phyloP scores from a whole-genome alignment of 768 basidiomycete species.

The Boletus reticulatus region DNA sequence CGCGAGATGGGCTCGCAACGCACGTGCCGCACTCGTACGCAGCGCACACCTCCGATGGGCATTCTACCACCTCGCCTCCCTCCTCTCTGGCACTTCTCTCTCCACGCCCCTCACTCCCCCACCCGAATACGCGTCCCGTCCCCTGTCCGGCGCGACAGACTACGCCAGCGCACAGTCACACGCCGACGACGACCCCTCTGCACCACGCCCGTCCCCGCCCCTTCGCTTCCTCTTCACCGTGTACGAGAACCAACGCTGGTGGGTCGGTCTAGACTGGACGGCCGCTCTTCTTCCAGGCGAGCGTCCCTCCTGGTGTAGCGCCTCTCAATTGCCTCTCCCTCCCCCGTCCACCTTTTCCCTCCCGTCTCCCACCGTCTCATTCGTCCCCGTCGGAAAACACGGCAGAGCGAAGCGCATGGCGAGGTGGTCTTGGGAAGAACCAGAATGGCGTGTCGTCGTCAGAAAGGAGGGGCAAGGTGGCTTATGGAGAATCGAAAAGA shows the following conservation, averaged over 20 bases:
- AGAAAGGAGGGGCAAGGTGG: conserved; percentile 50
- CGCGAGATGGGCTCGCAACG: conserved; percentile 62
- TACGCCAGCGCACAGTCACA: conserved; percentile 16
- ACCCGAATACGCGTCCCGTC: conserved; percentile 29
- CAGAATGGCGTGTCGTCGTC: conserved; percentile 83
- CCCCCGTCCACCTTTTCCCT: conserved; percentile 70
- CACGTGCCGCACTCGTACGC: conserved; percentile 55
- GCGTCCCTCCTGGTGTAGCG: conserved; percentile 83
- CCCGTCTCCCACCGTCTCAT: conserved; percentile 59
- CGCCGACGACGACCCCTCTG: conserved; percentile 8
- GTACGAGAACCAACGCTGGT: conserved; percentile 96
- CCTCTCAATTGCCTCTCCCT: conserved; percentile 54
- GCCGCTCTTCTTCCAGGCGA: conserved; percentile 87
- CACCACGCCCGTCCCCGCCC: conserved; percentile 24
- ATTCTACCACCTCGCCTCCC: conserved; percentile 48
- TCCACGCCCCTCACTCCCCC: conserved; percentile 36
- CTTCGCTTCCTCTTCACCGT: conserved; percentile 85
- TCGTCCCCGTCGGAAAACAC: conserved; percentile 48
- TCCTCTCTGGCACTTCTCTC: conserved; percentile 55
- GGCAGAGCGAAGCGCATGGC: conserved; percentile 68
- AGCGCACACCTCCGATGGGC: conserved; percentile 70
- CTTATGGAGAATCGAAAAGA: conserved; percentile 55
- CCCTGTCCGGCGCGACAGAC: conserved; percentile 18
- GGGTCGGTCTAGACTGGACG: conserved; percentile 97
- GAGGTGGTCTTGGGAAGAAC: conserved; percentile 87